phyloP scores from a whole-genome alignment of 2,329 filamentous ascomycete species.

The Moelleriella libera region DNA sequence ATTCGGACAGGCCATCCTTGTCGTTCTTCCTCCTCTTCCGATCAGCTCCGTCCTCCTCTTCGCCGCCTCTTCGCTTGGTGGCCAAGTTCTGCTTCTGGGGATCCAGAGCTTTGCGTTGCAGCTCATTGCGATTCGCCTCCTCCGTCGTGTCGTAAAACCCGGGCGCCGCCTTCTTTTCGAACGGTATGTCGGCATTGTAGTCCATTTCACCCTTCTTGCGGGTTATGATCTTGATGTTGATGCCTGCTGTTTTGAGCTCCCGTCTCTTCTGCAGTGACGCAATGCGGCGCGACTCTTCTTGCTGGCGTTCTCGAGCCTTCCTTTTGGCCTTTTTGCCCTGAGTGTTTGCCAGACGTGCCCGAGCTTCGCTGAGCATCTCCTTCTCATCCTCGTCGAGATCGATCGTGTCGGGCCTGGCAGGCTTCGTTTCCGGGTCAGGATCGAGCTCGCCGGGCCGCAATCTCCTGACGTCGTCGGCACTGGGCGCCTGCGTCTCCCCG shows the following conservation, averaged over 20 bases:
- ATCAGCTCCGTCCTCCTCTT: constrained; percentile 68
- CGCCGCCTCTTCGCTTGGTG: constrained; percentile 88
- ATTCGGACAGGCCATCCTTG: constrained; percentile 63
- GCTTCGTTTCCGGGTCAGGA: constrained; percentile 93
- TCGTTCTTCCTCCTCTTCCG: constrained; percentile 85
- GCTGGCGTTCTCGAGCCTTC: constrained; percentile 87
- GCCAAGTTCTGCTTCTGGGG: constrained; percentile 81
- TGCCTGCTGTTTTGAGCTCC: constrained; percentile 92
- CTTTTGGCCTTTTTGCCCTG: constrained; percentile 98
- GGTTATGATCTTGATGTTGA: constrained; percentile 91
- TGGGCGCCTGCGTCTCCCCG: constrained; percentile 74
- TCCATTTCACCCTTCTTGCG: constrained; percentile 97
- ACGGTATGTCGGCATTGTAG: constrained; percentile 97
- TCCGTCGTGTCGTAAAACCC: constrained; percentile 92
- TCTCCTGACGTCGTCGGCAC: constrained; percentile 80
- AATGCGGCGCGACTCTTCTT: constrained; percentile 84
- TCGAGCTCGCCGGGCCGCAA: constrained; percentile 88
- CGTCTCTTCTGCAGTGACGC: constrained; percentile 88
- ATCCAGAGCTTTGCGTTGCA: constrained; percentile 73
- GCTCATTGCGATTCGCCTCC: constrained; percentile 69
- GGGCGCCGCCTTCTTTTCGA: constrained; percentile 77
- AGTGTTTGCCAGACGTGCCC: constrained; percentile 89
- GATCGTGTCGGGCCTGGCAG: constrained; percentile 88
- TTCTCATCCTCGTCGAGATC: constrained; percentile 98
- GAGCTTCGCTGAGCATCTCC: constrained; percentile 96